Percentiles rank a stretch among this genome's conserved stretches.
phyloP scores from a whole-genome alignment of 129 eudicot genomes.

The Chrysanthemum lavandulifolium region DNA sequence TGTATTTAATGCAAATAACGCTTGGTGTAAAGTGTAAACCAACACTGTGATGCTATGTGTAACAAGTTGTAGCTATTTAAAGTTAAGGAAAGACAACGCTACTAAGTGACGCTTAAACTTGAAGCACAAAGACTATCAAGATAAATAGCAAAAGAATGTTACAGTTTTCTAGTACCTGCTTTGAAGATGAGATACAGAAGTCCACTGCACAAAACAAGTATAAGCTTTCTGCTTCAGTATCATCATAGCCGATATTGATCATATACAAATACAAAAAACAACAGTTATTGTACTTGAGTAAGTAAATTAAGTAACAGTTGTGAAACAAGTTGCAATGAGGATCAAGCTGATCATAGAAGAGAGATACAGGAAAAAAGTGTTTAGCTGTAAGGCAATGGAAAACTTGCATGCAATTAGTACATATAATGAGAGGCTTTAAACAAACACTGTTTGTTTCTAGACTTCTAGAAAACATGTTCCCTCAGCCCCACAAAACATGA shows the following conservation, averaged over 20 bases:
- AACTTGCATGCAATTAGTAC: slow-evolving; percentile 23
- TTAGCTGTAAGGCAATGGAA: slow-evolving; percentile 14
- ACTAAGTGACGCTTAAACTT: neutral
- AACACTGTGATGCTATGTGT: neutral
- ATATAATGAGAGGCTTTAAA: slow-evolving; percentile 18
- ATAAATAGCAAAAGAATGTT: neutral
- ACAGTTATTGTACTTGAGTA: slow-evolving; percentile 13
- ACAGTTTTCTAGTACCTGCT: slow-evolving; percentile 21
- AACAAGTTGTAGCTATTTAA: slow-evolving; percentile 19
- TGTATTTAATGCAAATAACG: neutral
- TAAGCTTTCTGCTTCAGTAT: slow-evolving; percentile 23
- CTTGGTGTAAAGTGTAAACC: neutral
- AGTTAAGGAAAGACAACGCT: slow-evolving; percentile 1
- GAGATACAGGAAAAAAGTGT: slow-evolving; percentile 12
- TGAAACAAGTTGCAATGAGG: slow-evolving; percentile 12
- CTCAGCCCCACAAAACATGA: slow-evolving; percentile 23
- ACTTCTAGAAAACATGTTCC: slow-evolving; percentile 20
- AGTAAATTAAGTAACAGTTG: slow-evolving; percentile 8
- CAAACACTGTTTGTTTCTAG: slow-evolving; percentile 16
- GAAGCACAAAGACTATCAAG: neutral
- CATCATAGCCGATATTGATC: slow-evolving; percentile 15
- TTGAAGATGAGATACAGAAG: slow-evolving; percentile 8
- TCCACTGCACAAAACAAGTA: slow-evolving; percentile 11
- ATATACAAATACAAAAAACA: slow-evolving; percentile 8
- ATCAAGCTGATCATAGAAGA: slow-evolving; percentile 7